Evolutionary conservation across 1,284 basidiomycete species (phyloP).

Genomic region (Ustilago esculenta): DNA sequence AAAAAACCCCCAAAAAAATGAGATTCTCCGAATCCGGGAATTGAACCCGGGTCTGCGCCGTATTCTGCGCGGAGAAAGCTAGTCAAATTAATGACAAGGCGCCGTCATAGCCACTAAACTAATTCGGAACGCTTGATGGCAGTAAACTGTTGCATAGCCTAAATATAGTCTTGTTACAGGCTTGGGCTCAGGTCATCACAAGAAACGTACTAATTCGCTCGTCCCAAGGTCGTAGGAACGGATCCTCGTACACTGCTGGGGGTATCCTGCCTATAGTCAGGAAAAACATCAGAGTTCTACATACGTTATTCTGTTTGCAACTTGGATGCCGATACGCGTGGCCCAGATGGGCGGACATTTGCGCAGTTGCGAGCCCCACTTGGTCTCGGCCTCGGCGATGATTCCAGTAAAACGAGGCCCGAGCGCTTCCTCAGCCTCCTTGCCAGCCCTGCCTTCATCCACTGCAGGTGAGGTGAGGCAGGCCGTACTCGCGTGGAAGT

Average conservation of each 20-base stretch:
- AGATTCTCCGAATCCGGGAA: slow-evolving; percentile 52
- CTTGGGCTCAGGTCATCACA: no score
- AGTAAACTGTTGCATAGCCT: no score
- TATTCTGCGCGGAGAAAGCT: slow-evolving; percentile 27
- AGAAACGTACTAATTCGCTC: no score
- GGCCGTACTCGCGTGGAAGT: slow-evolving; percentile 45
- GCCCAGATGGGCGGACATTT: slow-evolving; percentile 17
- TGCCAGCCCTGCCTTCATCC: background rate
- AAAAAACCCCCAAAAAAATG: slow-evolving; percentile 5
- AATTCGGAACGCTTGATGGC: slow-evolving; percentile 39
- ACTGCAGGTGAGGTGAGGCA: background rate
- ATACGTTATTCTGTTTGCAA: slow-evolving; percentile 27
- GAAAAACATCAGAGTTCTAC: slow-evolving; percentile 11
- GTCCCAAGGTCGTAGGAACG: no score
- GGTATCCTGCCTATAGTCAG: no score
- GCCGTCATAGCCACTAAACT: slow-evolving; percentile 61
- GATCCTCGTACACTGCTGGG: no score
- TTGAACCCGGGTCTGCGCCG: slow-evolving; percentile 59
- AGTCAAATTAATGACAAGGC: slow-evolving; percentile 46
- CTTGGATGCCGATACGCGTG: slow-evolving; percentile 29
- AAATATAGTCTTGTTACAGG: no score
- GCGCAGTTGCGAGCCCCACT: slow-evolving; percentile 16
- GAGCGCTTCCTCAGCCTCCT: background rate
- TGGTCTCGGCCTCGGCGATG: slow-evolving; percentile 9
- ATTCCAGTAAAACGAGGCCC: slow-evolving; percentile 4